Percentiles rank a stretch among this genome's conserved stretches.
These are phyloP conservation scores for Blastocladiella emersonii DNA, from an alignment of 371 early-diverging fungal species.

Conservation along the genomic window DNA sequence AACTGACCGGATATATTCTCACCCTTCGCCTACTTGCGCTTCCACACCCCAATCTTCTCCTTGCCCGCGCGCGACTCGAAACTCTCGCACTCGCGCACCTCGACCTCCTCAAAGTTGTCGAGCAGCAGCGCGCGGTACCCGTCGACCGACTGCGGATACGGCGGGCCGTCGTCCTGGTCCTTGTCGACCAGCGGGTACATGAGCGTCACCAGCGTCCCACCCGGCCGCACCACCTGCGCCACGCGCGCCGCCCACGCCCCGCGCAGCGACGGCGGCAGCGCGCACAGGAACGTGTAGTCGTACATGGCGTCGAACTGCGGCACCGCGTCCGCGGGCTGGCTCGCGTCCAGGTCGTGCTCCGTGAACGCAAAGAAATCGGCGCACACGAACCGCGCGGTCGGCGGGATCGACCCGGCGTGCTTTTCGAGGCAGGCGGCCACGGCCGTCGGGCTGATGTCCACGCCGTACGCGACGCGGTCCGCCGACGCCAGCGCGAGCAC, in stretches of 20 bases:
- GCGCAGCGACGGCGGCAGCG: conserved; percentile 52
- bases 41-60: conserved; percentile 49
- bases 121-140: conserved; percentile 31
- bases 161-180: conserved; percentile 42
- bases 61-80: conserved; percentile 30
- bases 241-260: conserved; percentile 54
- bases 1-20: too few species aligned
- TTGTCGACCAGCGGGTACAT: conserved; percentile 53
- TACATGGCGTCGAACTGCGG: conserved; percentile 59
- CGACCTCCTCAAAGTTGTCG: conserved; percentile 38
- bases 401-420: neutral
- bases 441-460: conserved; percentile 55
- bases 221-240: conserved; percentile 48
- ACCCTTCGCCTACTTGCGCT: too few species aligned
- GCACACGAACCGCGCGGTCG: neutral
- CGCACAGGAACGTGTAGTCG: conserved; percentile 83
- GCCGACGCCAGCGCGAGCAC: conserved; percentile 49
- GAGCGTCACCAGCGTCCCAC: conserved; percentile 61
- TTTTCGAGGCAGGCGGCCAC: conserved; percentile 17
- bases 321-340: conserved; percentile 4
- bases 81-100: conserved; percentile 36
- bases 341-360: neutral
- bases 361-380: conserved; percentile 61
- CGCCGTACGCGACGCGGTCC: conserved; percentile 41
- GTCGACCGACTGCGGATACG: conserved; percentile 20